Conservation (phyloP, 345 rosid species). For the Gossypium turneri region DNA sequence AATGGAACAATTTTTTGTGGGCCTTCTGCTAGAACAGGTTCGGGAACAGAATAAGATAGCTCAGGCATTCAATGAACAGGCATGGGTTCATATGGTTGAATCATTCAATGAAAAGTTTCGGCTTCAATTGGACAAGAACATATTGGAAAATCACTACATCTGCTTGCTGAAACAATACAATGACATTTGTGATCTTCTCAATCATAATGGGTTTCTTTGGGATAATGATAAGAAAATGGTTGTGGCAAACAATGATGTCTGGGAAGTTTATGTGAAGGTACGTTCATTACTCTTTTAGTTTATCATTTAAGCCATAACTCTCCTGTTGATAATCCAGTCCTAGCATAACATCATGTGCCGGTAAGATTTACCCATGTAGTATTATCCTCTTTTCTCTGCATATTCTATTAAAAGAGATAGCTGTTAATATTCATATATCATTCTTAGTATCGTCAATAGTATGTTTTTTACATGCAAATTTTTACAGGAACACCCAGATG, state of each 20-base stretch:
- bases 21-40: slow-evolving; percentile 55
- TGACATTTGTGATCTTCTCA: slow-evolving; percentile 48
- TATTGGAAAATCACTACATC: slow-evolving; percentile 47
- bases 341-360: background rate
- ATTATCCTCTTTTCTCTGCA: background rate
- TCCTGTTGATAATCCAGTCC: background rate
- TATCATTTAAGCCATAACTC: background rate
- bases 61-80: slow-evolving; percentile 47
- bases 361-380: background rate
- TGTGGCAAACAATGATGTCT: slow-evolving; percentile 42
- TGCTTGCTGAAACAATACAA: slow-evolving; percentile 62
- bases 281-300: background rate
- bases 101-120: slow-evolving; percentile 52
- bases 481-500: slow-evolving; percentile 66
- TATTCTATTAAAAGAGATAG: background rate
- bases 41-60: slow-evolving; percentile 40
- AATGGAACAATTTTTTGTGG: slow-evolving; percentile 53
- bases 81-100: slow-evolving; percentile 54
- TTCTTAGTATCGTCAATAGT: background rate
- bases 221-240: slow-evolving; percentile 52
- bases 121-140: slow-evolving; percentile 41
- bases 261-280: slow-evolving; percentile 66
- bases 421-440: background rate
- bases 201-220: slow-evolving; percentile 53
- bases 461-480: background rate